A percentile compares a stretch with the other conserved stretches of the same genome.
These are phyloP conservation scores for Aspergillus ustus DNA, from an alignment of 2,329 filamentous ascomycete genomes.

Conservation along the genomic window DNA sequence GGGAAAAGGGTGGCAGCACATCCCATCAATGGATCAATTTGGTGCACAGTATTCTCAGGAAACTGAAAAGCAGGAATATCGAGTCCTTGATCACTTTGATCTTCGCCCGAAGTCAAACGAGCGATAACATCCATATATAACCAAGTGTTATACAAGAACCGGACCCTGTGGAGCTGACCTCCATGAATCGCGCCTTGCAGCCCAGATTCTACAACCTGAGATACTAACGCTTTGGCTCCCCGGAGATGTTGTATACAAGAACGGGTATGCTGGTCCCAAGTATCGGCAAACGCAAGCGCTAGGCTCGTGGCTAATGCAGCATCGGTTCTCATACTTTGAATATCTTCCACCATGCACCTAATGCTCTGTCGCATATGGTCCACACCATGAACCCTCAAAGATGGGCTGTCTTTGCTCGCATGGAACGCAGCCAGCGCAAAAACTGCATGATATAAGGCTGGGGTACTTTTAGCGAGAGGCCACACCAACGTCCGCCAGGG, in stretches of 20 bases:
- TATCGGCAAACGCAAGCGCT: slow-evolving; percentile 70
- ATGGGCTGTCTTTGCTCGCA: slow-evolving; percentile 61
- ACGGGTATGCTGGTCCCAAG: slow-evolving; percentile 71
- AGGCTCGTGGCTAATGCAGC: slow-evolving; percentile 72
- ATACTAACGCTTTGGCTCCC: slow-evolving; percentile 67
- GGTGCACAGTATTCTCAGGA: slow-evolving; percentile 52
- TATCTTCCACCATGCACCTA: slow-evolving; percentile 60
- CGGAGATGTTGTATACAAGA: slow-evolving; percentile 72
- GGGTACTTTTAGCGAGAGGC: slow-evolving; percentile 67
- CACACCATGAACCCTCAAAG: slow-evolving; percentile 65
- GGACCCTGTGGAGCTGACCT: slow-evolving; percentile 59
- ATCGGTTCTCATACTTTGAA: slow-evolving; percentile 68
- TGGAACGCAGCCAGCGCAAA: slow-evolving; percentile 73
- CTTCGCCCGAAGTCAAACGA: slow-evolving; percentile 66
- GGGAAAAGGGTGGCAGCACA: slow-evolving; percentile 71
- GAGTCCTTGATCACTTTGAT: slow-evolving; percentile 58
- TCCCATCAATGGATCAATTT: slow-evolving; percentile 74
- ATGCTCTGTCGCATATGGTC: slow-evolving; percentile 72
- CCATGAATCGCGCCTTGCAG: slow-evolving; percentile 43
- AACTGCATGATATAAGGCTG: slow-evolving; percentile 70
- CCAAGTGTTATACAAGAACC: slow-evolving; percentile 73
- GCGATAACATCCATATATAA: slow-evolving; percentile 76
- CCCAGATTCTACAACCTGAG: slow-evolving; percentile 58
- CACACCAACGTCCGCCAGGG: slow-evolving; percentile 74
- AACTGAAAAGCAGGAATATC: slow-evolving; percentile 44